Base-by-base conservation (phyloP, 78 protist genomes). In the Chrysochromulina tobinii region DNA sequence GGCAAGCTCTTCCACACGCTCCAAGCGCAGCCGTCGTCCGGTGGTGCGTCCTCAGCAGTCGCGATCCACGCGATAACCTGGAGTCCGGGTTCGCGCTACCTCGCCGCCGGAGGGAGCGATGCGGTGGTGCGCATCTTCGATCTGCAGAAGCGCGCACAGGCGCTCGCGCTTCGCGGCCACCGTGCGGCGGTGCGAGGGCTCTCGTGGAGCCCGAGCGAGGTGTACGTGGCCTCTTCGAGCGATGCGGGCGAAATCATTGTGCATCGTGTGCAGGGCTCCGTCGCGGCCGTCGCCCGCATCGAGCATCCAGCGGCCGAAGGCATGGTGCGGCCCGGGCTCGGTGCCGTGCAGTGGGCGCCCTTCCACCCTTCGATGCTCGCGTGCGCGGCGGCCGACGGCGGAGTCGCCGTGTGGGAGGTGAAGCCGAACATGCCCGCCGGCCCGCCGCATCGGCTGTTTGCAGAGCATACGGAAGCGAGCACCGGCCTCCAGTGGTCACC, bases 61-160 rank as follows among this genome's bases (percentile, higher is more conserved):
- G 38, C 83, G n/a, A 57, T 50, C 6, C 83, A 50, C 57, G 6
- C 58, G 3, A 1, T 75, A 11, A 75, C 83, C 25, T 75, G 83
- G 83, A 50, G 58, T n/a, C 83, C 83, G 14, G 83, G 38, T 25
- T 75, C 83, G 83, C 83, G 83, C 54, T 75, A 75, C 83, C 83
- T 75, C 21, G 83, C 83, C 83, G 3, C 57, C 17, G 83, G 83
- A 2, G 12, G 58, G 21, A n/a, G 38, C 21, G 83, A 75, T 18
- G 83, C 83, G 27, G 14, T 50, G 20, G 57, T 75, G 25, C 83
- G 83, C 23, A 50, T 75, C 83, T 75, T 75, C 25, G 83, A 75
- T 18, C 83, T 75, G 83, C 54, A 50, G 57, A 75, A 75, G 57
- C 58, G 83, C 54, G 83, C 3, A 25, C 83, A 75, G 72, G 83